Conservation (phyloP, 2,329 filamentous ascomycete genomes). For the Clonostachys sp. region DNA sequence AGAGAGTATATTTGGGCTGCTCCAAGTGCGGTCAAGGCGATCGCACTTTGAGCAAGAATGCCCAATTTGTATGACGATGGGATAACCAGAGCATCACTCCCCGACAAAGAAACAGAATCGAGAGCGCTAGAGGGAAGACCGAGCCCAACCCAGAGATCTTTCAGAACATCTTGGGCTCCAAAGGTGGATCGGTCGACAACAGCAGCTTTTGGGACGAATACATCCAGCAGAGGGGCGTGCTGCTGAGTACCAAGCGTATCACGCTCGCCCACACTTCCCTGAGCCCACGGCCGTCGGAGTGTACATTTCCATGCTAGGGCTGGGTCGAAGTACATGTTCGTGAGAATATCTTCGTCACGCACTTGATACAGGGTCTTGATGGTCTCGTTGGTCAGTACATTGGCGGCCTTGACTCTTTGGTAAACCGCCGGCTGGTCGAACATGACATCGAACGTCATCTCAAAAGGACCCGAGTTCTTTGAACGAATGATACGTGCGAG, state of each 20-base stretch:
- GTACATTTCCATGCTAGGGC: constrained; percentile 40
- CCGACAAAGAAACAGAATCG: constrained; percentile 7
- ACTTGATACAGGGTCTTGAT: constrained; percentile 24
- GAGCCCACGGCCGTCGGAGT: constrained; percentile 25
- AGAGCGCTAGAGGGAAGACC: constrained; percentile 5
- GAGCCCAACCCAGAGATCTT: constrained; percentile 4
- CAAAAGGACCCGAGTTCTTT: constrained; percentile 46
- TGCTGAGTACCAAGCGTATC: constrained; percentile 32
- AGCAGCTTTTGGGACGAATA: constrained; percentile 9
- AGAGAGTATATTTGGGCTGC: constrained; percentile 39
- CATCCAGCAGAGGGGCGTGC: constrained; percentile 23
- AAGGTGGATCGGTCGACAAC: background rate
- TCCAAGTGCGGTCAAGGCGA: constrained; percentile 43
- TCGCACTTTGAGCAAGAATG: constrained; percentile 44
- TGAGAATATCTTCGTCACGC: constrained; percentile 17
- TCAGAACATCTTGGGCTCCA: constrained; percentile 5
- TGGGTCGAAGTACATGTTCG: constrained; percentile 31
- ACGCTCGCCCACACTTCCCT: constrained; percentile 26
- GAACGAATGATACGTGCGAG: constrained; percentile 36
- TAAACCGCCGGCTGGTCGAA: constrained; percentile 31
- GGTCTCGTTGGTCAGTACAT: constrained; percentile 24
- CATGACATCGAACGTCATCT: constrained; percentile 46
- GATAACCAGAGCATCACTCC: constrained; percentile 13
- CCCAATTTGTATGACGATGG: constrained; percentile 51
- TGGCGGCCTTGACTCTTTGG: constrained; percentile 23